These are phyloP conservation scores for Ascosphaera apis DNA, from an alignment of 2,329 filamentous ascomycete species.

Conservation along the genomic window DNA sequence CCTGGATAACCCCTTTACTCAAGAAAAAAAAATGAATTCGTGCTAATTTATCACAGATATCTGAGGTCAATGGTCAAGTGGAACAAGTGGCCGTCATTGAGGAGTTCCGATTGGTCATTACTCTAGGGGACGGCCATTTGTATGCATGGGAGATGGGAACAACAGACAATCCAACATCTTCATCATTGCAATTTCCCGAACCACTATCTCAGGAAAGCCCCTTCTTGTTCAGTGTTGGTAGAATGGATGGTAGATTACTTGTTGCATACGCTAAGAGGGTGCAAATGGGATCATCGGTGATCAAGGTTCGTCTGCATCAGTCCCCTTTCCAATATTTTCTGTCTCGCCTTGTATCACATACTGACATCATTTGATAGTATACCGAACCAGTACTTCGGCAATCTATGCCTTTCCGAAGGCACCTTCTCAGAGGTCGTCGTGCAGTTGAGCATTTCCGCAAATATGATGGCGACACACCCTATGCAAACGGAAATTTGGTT, in stretches of 20 bases:
- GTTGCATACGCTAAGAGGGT: slow-evolving; percentile 97
- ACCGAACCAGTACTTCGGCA: slow-evolving; percentile 91
- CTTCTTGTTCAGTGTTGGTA: slow-evolving; percentile 70
- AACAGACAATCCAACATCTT: no score
- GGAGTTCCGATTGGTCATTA: slow-evolving; percentile 35
- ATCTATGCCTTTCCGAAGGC: slow-evolving; percentile 58
- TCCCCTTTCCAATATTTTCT: neutral
- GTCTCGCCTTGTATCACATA: neutral
- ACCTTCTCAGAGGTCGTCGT: slow-evolving; percentile 40
- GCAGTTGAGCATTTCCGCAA: slow-evolving; percentile 91
- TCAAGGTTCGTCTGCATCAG: slow-evolving; percentile 30
- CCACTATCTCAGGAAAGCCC: neutral
- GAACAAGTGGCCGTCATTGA: slow-evolving; percentile 75
- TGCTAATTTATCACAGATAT: no score
- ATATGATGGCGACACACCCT: slow-evolving; percentile 90
- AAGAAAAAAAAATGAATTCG: no score
- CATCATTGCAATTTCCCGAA: no score
- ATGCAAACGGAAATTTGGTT: neutral
- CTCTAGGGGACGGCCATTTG: no score
- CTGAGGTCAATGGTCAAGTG: no score
- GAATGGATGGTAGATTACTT: slow-evolving; percentile 89
- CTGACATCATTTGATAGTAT: slow-evolving; percentile 30
- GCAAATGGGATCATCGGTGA: slow-evolving; percentile 62
- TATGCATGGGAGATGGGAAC: no score
- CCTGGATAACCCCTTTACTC: no score